Percentiles rank a stretch among this genome's conserved stretches.
These are phyloP conservation scores for Boletus vermiculosoides DNA, from an alignment of 768 basidiomycete species.

Conservation along the genomic window DNA sequence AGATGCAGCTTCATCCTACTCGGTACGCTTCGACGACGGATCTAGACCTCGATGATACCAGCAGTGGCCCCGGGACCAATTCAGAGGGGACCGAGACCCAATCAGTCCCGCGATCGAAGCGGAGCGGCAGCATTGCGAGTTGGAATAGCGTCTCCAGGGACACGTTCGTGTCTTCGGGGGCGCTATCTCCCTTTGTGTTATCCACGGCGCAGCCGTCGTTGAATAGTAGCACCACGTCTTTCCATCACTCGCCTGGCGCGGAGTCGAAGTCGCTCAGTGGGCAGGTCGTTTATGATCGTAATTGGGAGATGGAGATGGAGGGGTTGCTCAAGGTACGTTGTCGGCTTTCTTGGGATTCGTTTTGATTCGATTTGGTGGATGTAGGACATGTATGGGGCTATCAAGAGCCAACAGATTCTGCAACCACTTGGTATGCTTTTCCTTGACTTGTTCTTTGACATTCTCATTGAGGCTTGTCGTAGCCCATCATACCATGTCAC, in stretches of 20 bases:
- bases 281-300: slow-evolving; percentile 54
- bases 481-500: slow-evolving; percentile 43
- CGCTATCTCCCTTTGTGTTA: slow-evolving; percentile 34
- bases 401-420: slow-evolving; percentile 88
- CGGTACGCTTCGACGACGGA: slow-evolving; percentile 59
- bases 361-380: background rate
- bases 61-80: slow-evolving; percentile 54
- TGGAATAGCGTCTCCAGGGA: slow-evolving; percentile 79
- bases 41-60: slow-evolving; percentile 61
- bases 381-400: slow-evolving; percentile 92
- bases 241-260: slow-evolving; percentile 49
- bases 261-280: slow-evolving; percentile 36
- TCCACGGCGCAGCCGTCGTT: slow-evolving; percentile 37
- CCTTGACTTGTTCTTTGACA: slow-evolving; percentile 44
- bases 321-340: slow-evolving; percentile 68
- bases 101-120: slow-evolving; percentile 53
- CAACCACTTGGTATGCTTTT: slow-evolving; percentile 62
- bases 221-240: slow-evolving; percentile 66
- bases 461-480: slow-evolving; percentile 57
- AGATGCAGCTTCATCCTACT: slow-evolving; percentile 66
- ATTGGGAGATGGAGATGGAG: slow-evolving; percentile 89
- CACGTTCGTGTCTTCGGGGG: slow-evolving; percentile 42
- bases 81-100: slow-evolving; percentile 57
- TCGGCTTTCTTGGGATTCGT: background rate
- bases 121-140: slow-evolving; percentile 82